These are phyloP conservation scores for Penicillium rolfsii DNA, from an alignment of 2,329 filamentous ascomycete species.

Conservation along the genomic window DNA sequence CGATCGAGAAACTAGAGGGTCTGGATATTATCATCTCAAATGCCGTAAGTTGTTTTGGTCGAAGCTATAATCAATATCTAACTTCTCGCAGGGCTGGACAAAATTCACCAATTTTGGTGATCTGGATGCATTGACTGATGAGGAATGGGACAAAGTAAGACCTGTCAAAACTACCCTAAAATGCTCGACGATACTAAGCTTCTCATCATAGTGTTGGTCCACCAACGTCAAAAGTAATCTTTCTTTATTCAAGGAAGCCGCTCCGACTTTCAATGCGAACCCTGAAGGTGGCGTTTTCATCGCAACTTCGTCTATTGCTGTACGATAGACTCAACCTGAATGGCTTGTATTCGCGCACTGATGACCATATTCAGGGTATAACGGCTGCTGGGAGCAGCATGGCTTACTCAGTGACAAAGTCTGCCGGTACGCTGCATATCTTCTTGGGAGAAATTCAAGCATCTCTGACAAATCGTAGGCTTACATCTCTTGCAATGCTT, in stretches of 20 bases:
- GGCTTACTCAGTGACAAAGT: constrained; percentile 78
- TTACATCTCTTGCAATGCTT: constrained; percentile 11
- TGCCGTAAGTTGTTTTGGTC: constrained; percentile 51
- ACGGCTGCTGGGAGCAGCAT: constrained; percentile 59
- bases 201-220: constrained; percentile 58
- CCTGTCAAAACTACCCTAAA: background rate
- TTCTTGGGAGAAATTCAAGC: too few relatives aligned
- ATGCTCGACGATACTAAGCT: background rate
- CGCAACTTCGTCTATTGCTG: constrained; percentile 65
- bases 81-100: constrained; percentile 58
- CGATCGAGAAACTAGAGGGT: constrained; percentile 38
- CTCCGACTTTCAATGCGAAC: constrained; percentile 63
- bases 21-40: constrained; percentile 81
- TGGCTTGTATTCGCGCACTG: background rate
- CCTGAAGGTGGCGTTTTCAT: constrained; percentile 66
- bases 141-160: constrained; percentile 65
- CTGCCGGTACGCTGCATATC: constrained; percentile 57
- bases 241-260: constrained; percentile 59
- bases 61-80: background rate
- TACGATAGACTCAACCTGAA: constrained; percentile 34
- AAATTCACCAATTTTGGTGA: constrained; percentile 61
- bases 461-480: background rate
- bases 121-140: constrained; percentile 61
- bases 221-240: constrained; percentile 63
- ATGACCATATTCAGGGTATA: constrained; percentile 44